Evolutionary conservation across 2,329 filamentous ascomycete genomes (phyloP).

Genomic region (Ceratocystis ficicola): DNA sequence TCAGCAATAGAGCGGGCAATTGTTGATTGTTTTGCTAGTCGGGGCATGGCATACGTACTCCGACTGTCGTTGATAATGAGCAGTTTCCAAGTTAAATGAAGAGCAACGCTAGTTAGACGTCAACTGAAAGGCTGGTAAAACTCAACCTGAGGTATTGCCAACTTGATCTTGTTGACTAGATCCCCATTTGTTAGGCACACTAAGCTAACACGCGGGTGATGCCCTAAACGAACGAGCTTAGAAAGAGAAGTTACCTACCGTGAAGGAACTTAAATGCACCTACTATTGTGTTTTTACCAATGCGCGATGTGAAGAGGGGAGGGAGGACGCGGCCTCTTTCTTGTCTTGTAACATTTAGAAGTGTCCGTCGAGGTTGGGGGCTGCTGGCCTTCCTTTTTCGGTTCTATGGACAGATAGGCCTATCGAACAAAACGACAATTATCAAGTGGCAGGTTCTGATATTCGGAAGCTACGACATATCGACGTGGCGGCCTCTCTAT

Average conservation of each 20-base stretch:
- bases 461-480: not conserved
- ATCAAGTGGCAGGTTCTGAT: not conserved
- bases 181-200: not conserved
- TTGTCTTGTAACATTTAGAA: not conserved
- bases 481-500: not conserved
- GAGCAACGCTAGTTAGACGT: not conserved
- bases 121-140: not conserved
- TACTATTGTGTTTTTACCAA: not conserved
- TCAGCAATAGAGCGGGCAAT: not conserved
- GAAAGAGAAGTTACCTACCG: not conserved
- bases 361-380: not conserved
- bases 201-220: slow-evolving; percentile 4
- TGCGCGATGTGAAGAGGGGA: not conserved
- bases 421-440: not conserved
- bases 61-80: not conserved
- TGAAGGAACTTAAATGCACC: not conserved
- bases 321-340: not conserved
- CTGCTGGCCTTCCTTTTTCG: not conserved
- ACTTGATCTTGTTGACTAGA: not conserved
- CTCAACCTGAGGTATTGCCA: not conserved
- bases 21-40: not conserved
- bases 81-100: not conserved
- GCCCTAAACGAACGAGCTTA: not conserved
- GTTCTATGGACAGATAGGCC: not conserved
- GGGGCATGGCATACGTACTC: not conserved